A percentile compares a stretch with the other conserved stretches of the same genome.
phyloP scores from a whole-genome alignment of 495 filamentous ascomycete genomes.

The Penicillium arizonense region DNA sequence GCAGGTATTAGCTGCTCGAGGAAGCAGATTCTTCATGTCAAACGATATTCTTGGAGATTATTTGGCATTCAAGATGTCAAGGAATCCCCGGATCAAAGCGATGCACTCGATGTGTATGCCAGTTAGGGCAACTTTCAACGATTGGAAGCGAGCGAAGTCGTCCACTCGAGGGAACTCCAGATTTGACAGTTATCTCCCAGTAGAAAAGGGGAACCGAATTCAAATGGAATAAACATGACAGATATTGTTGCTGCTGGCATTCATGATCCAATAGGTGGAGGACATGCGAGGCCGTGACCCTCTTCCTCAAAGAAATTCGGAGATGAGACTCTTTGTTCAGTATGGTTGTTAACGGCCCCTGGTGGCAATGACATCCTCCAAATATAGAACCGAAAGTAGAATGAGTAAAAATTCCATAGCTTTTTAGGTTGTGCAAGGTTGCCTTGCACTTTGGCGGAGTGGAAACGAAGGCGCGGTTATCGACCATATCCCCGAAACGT shows the following conservation, averaged over 20 bases:
- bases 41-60: neutral
- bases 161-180: neutral
- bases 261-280: neutral
- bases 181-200: neutral
- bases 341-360: neutral
- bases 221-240: neutral
- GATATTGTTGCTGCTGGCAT: neutral
- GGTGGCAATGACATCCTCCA: slow-evolving; percentile 2
- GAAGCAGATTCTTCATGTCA: slow-evolving; percentile 7
- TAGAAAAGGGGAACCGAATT: neutral
- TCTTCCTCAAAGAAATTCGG: slow-evolving; percentile 1
- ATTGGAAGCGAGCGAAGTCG: neutral
- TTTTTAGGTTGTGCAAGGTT: too few species aligned
- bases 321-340: neutral
- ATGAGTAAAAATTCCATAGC: too few species aligned
- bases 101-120: neutral
- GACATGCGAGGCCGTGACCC: neutral
- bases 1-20: slow-evolving; percentile 16
- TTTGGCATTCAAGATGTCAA: neutral
- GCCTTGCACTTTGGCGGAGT: too few species aligned
- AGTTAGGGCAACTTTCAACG: neutral
- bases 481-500: too few species aligned
- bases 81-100: neutral
- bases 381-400: slow-evolving; percentile 1
- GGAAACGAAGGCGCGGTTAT: too few species aligned